These are phyloP conservation scores for Colletotrichum australisinense DNA, from an alignment of 2,329 filamentous ascomycete genomes.

Conservation along the genomic window DNA sequence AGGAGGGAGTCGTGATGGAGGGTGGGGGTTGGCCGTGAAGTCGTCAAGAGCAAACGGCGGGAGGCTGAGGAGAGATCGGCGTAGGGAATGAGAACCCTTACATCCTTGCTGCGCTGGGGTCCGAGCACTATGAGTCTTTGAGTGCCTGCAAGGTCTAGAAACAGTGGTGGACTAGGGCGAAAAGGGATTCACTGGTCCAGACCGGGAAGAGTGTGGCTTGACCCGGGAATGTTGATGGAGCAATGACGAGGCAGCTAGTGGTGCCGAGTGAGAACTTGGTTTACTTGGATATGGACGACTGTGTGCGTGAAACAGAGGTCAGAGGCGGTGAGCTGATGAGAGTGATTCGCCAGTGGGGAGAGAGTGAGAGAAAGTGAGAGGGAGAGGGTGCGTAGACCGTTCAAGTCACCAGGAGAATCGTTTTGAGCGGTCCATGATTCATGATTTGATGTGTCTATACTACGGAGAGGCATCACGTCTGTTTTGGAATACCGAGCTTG, in stretches of 20 bases:
- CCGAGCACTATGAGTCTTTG: neutral
- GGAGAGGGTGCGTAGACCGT: conserved; percentile 10
- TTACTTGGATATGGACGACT: neutral
- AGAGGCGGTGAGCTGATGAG: conserved; percentile 18
- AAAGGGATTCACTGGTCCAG: conserved; percentile 22
- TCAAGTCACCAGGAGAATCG: neutral
- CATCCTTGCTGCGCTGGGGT: conserved; percentile 5
- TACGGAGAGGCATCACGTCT: conserved; percentile 3
- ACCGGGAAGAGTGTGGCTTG: conserved; percentile 17
- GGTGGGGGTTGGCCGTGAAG: conserved; percentile 27
- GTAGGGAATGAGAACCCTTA: conserved; percentile 17
- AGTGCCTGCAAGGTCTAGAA: conserved; percentile 10
- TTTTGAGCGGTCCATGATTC: conserved; percentile 20
- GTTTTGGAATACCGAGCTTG: conserved; percentile 20
- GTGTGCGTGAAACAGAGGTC: neutral
- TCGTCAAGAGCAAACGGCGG: conserved; percentile 20
- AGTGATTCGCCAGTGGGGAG: neutral
- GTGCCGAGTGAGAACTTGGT: conserved; percentile 8
- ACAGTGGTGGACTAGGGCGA: neutral
- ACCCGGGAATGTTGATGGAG: conserved; percentile 21
- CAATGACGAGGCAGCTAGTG: neutral
- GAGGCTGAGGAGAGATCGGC: conserved; percentile 29
- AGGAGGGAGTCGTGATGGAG: conserved; percentile 14
- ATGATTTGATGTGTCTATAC: conserved; percentile 4
- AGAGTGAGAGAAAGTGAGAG: neutral